phyloP scores from a whole-genome alignment of 768 basidiomycete genomes.

The Termitomyces heimii region DNA sequence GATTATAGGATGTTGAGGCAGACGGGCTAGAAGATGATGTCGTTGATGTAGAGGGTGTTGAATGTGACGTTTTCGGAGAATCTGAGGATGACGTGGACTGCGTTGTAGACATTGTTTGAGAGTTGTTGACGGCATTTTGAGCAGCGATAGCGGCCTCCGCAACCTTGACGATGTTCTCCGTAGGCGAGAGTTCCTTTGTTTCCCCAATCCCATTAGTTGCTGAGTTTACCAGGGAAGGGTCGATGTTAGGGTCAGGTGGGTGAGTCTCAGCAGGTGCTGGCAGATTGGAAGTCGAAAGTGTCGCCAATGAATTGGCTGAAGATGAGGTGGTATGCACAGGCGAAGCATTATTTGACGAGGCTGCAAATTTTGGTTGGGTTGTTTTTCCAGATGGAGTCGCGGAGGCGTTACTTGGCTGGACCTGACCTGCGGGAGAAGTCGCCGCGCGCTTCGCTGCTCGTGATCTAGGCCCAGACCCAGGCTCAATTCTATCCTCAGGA shows the following conservation, averaged over 20 bases:
- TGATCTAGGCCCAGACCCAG: conserved; percentile 9
- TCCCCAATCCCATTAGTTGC: not conserved
- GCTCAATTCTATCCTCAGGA: not conserved
- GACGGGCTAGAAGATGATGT: conserved; percentile 8
- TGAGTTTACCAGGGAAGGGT: conserved; percentile 11
- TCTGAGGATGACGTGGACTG: conserved; percentile 2
- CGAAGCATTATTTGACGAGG: conserved; percentile 2
- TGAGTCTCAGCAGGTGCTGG: not conserved
- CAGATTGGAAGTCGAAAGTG: not conserved
- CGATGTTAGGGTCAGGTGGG: conserved; percentile 9
- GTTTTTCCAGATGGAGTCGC: conserved; percentile 7
- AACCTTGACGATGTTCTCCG: conserved; percentile 30
- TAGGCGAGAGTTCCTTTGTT: conserved; percentile 16
- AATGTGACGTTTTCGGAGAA: not conserved
- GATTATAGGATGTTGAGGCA: conserved; percentile 17
- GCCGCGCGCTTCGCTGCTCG: conserved; percentile 8
- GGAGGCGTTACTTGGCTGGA: conserved; percentile 5
- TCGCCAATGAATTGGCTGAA: not conserved
- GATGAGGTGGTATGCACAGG: not conserved
- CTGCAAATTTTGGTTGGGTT: conserved; percentile 8
- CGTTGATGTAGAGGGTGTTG: not conserved
- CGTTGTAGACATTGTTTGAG: conserved; percentile 1
- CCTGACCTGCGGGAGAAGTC: conserved; percentile 3
- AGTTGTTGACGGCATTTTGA: conserved; percentile 17
- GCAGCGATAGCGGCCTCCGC: conserved; percentile 32